These are phyloP conservation scores for Penicillium dipodomyicola DNA, from an alignment of 495 filamentous ascomycete genomes.

Conservation along the genomic window DNA sequence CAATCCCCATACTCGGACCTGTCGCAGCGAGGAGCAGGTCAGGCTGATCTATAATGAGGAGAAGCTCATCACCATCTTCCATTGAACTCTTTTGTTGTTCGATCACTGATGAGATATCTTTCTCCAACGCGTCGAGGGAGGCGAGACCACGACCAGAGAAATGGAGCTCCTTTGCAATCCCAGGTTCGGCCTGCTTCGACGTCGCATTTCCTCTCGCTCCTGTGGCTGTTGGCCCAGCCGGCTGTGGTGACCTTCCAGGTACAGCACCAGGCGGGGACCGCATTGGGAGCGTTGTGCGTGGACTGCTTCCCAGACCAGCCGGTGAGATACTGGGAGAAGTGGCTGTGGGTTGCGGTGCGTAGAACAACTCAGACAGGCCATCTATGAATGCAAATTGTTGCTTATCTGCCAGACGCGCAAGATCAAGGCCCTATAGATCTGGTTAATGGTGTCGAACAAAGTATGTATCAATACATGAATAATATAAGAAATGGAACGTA, in stretches of 20 bases:
- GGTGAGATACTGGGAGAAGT: constrained; percentile 17
- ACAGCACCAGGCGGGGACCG: constrained; percentile 31
- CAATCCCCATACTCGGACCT: constrained; percentile 36
- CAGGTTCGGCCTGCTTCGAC: constrained; percentile 19
- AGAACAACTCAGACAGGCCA: constrained; percentile 62
- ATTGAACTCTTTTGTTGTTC: constrained; percentile 26
- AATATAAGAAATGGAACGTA: background rate
- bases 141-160: constrained; percentile 35
- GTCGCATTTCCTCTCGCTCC: constrained; percentile 5
- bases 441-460: constrained; percentile 9
- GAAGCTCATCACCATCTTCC: constrained; percentile 28
- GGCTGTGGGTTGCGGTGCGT: constrained; percentile 23
- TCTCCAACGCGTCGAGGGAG: constrained; percentile 39
- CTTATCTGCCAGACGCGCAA: constrained; percentile 55
- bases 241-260: constrained; percentile 29
- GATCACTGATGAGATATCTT: constrained; percentile 39
- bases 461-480: constrained; percentile 1
- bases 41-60: constrained; percentile 53
- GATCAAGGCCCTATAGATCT: constrained; percentile 59
- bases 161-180: constrained; percentile 36
- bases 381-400: constrained; percentile 70
- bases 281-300: constrained; percentile 35
- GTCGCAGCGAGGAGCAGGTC: constrained; percentile 51
- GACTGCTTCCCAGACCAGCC: constrained; percentile 11
- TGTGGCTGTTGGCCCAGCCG: constrained; percentile 2